Evolutionary conservation across 148 eudicot genomes (phyloP).

Genomic region (Drosera capensis): DNA sequence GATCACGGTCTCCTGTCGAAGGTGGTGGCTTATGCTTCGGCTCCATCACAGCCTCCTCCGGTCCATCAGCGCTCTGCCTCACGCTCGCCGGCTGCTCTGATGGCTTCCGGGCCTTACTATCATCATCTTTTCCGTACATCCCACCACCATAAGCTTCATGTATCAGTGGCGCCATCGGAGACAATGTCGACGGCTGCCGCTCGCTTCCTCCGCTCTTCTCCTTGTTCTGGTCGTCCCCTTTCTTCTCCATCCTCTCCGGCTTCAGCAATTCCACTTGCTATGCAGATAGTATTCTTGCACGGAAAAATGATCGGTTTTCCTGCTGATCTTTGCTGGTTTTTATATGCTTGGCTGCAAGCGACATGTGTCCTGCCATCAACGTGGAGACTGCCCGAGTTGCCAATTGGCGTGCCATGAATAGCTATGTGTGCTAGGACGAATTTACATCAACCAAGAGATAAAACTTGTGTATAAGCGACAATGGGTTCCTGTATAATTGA

Average conservation of each 20-base stretch:
- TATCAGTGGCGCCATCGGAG: slow-evolving; percentile 40
- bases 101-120: slow-evolving; percentile 2
- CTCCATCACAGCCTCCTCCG: slow-evolving; percentile 15
- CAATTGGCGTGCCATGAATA: no score
- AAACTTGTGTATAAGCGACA: no score
- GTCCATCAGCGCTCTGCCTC: slow-evolving; percentile 74
- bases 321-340: no score
- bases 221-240: neutral
- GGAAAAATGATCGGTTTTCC: no score
- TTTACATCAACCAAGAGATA: no score
- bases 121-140: slow-evolving; percentile 39
- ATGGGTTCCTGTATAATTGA: no score
- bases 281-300: no score
- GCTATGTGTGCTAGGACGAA: no score
- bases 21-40: slow-evolving; percentile 53
- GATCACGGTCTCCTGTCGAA: slow-evolving; percentile 50
- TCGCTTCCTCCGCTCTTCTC: slow-evolving; percentile 1
- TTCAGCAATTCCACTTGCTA: no score
- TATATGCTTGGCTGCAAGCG: no score
- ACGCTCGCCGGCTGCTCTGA: slow-evolving; percentile 39
- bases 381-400: no score
- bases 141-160: slow-evolving; percentile 78
- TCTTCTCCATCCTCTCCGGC: slow-evolving; percentile 4
- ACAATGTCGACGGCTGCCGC: slow-evolving; percentile 7
- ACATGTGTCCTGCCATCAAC: no score